A percentile compares a stretch with the other conserved stretches of the same genome.
Evolutionary conservation across 306 rosid genomes (phyloP).

Genomic region (Inga leiocalycina): DNA sequence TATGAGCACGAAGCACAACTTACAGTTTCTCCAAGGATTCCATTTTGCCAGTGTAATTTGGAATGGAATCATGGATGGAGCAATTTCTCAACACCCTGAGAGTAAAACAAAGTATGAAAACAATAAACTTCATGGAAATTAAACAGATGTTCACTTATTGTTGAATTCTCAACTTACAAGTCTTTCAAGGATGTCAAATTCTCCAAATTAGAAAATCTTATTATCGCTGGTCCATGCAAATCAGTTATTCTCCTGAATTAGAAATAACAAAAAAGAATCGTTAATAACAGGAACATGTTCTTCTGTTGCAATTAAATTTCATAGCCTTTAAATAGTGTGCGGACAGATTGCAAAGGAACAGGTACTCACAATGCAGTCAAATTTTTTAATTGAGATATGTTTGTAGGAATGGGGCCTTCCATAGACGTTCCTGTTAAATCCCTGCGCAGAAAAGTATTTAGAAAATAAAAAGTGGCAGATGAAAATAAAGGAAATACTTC

Average conservation of each 20-base stretch:
- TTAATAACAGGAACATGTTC: not conserved
- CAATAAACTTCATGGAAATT: not conserved
- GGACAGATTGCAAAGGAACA: not conserved
- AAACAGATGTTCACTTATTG: not conserved
- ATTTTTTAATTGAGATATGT: slow-evolving; percentile 47
- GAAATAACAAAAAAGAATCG: not conserved
- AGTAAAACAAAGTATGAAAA: slow-evolving; percentile 14
- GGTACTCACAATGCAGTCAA: slow-evolving; percentile 60
- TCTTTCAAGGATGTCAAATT: slow-evolving; percentile 16
- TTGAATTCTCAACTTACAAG: slow-evolving; percentile 51
- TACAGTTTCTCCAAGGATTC: slow-evolving; percentile 41
- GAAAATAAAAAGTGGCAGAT: too few species aligned
- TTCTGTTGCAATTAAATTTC: not conserved
- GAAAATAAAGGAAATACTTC: too few species aligned
- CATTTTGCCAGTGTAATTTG: slow-evolving; percentile 39
- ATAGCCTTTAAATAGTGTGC: not conserved
- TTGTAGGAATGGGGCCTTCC: slow-evolving; percentile 41
- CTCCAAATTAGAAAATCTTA: slow-evolving; percentile 45
- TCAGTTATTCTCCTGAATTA: slow-evolving; percentile 1
- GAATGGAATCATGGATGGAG: slow-evolving; percentile 56
- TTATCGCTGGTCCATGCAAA: slow-evolving; percentile 13
- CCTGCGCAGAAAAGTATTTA: not conserved
- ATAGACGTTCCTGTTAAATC: not conserved
- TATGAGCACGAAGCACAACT: slow-evolving; percentile 33
- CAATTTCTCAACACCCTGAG: slow-evolving; percentile 77